phyloP scores from a whole-genome alignment of 2,329 filamentous ascomycete genomes.

The Metarhizium robertsii region DNA sequence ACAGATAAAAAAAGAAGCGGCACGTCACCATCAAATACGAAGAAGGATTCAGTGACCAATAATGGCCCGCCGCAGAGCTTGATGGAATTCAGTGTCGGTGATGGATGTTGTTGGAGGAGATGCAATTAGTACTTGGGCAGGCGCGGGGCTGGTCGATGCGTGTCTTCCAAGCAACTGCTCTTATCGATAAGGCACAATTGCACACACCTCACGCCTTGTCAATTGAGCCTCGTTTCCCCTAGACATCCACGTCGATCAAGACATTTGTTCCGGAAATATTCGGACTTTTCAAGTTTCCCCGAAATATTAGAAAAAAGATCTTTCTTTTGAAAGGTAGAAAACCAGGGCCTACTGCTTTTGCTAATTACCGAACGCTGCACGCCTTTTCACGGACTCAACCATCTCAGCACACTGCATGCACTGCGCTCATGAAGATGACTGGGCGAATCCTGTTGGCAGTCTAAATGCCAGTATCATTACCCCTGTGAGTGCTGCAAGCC shows the following conservation, averaged over 20 bases:
- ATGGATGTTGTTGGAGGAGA: neutral
- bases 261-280: too few species aligned
- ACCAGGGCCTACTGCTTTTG: too few species aligned
- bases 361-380: too few species aligned
- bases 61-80: neutral
- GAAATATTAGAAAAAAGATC: neutral
- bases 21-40: neutral
- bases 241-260: neutral
- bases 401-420: neutral
- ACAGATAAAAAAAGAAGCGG: neutral
- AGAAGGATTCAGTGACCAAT: slow-evolving; percentile 7
- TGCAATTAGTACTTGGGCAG: neutral
- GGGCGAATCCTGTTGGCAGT: slow-evolving; percentile 14
- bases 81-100: neutral
- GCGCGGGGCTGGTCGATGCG: neutral
- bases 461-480: slow-evolving; percentile 20
- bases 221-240: neutral
- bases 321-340: too few species aligned
- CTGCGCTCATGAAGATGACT: slow-evolving; percentile 1
- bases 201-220: neutral
- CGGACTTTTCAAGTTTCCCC: too few species aligned
- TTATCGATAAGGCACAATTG: neutral
- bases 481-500: slow-evolving; percentile 20
- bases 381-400: neutral
- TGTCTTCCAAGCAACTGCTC: neutral